These are phyloP conservation scores for Diplodia seriata DNA, from an alignment of 2,329 filamentous ascomycete genomes.

Conservation along the genomic window DNA sequence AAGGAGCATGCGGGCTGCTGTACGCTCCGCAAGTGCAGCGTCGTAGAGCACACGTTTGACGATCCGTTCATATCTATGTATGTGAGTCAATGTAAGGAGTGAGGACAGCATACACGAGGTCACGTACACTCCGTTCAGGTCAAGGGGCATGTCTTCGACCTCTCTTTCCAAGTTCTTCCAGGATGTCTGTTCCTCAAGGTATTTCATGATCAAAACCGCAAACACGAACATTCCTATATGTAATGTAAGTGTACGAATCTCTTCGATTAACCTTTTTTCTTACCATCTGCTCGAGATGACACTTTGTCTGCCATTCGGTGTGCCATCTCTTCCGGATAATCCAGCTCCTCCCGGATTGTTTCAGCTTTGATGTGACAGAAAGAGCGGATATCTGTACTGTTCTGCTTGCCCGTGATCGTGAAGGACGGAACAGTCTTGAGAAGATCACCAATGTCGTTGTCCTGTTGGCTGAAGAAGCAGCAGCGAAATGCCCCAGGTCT, in stretches of 20 bases:
- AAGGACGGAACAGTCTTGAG: background rate
- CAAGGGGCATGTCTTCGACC: background rate
- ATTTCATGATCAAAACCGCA: background rate
- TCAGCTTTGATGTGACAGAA: background rate
- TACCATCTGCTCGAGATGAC: background rate
- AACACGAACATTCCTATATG: background rate
- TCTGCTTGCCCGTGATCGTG: background rate
- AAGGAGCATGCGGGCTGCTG: slow-evolving; percentile 44
- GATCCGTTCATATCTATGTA: background rate
- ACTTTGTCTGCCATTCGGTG: background rate
- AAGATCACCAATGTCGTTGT: background rate
- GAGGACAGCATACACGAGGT: background rate
- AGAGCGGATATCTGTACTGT: background rate
- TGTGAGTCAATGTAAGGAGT: background rate
- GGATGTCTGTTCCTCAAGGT: background rate
- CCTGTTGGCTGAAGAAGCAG: background rate
- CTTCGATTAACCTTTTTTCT: no score
- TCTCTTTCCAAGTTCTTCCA: background rate
- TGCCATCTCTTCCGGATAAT: background rate
- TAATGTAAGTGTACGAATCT: background rate
- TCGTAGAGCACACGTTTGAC: background rate
- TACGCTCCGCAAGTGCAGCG: slow-evolving; percentile 38
- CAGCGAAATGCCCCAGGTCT: background rate
- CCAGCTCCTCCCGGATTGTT: background rate
- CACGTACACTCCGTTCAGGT: background rate